Evolutionary conservation across 306 rosid genomes (phyloP).

Genomic region (Crataegus laevigata): DNA sequence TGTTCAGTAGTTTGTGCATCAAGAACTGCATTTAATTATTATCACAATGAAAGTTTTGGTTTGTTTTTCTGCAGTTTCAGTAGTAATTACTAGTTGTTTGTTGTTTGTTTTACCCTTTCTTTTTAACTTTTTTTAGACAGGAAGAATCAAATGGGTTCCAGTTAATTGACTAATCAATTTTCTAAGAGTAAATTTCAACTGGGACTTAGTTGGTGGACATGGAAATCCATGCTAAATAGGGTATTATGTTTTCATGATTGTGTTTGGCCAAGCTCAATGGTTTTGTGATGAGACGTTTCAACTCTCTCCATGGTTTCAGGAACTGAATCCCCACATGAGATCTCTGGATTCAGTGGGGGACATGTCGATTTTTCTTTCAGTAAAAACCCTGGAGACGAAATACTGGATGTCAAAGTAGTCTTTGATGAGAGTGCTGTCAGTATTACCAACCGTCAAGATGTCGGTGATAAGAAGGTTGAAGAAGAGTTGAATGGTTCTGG

Average conservation of each 20-base stretch:
- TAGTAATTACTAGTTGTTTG: background rate
- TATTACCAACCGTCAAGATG: background rate
- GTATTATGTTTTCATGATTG: background rate
- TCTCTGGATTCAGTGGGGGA: conserved; percentile 1
- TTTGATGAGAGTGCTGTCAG: background rate
- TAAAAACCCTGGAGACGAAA: conserved; percentile 7
- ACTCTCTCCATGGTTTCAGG: conserved; percentile 13
- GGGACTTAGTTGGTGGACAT: background rate
- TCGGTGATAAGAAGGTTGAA: background rate
- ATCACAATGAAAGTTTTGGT: background rate
- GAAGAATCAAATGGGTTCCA: background rate
- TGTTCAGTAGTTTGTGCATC: background rate
- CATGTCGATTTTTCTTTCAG: background rate
- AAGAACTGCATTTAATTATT: background rate
- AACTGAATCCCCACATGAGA: conserved; percentile 3
- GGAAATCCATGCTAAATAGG: background rate
- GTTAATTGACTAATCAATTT: background rate
- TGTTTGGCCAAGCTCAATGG: background rate
- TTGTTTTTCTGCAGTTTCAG: background rate
- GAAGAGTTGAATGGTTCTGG: conserved; percentile 1
- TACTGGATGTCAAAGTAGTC: background rate
- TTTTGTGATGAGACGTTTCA: background rate
- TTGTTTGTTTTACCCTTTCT: background rate
- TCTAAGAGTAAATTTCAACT: background rate
- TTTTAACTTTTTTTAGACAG: background rate